Evolutionary conservation across 257 asterid genomes (phyloP), one percentile per base, ranked within the genome.

Genomic region (Primulina tabacum): DNA sequence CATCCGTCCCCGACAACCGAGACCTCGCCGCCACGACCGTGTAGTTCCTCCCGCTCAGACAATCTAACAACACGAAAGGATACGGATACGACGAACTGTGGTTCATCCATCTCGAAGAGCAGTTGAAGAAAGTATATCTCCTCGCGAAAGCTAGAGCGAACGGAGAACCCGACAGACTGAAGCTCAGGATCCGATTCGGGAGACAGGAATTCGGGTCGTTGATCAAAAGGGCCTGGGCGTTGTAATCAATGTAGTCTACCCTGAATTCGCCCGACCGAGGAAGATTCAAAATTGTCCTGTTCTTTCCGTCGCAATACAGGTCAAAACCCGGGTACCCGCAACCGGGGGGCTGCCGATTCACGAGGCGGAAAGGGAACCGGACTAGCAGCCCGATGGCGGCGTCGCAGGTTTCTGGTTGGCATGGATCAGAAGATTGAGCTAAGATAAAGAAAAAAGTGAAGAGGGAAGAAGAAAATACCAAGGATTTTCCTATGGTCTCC

Each of bases 291-390:
- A 89, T 78, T 6, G 99, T 82, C 68, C 75, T 84, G 68, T 76
- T 81, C 1, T 47, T 55, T 34, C n/a, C 18, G 83, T 86, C 80
- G 87, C 98, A 92, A 6, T 73, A 56, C 18, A 92, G 90, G 72
- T 84, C 87, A 55, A 92, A 92, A 8, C 95, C 97, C 0, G 84
- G 92, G 58, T 68, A 82, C 7, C 96, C 97, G 14, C 97, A 90
- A 2, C 80, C 74, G 29, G 56, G 55, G 5, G 83, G 76, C 0
- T 84, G 90, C 35, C 76, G 83, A 61, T 28, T 60, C 2, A 3
- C 61, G 6, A 88, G 37, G 66, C 90, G 72, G 90, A 92, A 92
- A 7, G 98, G 98, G 75, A 85, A 90, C 24, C 88, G 88, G 84
- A 92, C 65, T 9, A 6, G 21, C 18, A 90, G 97, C 2, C 83